Evolutionary conservation across 2,329 filamentous ascomycete genomes (phyloP).

Genomic region (Thelonectria rubi): DNA sequence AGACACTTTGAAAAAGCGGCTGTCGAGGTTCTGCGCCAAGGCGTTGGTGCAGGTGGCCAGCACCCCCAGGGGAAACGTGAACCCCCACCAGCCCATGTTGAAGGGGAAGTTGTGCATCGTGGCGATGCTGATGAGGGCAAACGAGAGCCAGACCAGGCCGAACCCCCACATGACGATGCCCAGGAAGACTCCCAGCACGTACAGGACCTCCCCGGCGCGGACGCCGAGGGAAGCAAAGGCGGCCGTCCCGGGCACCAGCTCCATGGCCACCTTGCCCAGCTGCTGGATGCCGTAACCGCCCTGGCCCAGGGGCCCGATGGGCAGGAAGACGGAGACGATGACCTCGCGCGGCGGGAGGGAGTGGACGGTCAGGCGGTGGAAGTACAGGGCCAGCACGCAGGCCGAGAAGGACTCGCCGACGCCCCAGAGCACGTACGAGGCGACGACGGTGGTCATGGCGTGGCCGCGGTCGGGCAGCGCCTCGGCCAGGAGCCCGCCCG

Average conservation of each 20-base stretch:
- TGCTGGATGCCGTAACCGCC: slow-evolving; percentile 68
- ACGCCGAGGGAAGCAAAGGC: slow-evolving; percentile 57
- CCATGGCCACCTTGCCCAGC: slow-evolving; percentile 58
- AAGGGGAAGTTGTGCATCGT: slow-evolving; percentile 54
- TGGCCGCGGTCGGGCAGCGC: slow-evolving; percentile 63
- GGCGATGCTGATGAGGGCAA: slow-evolving; percentile 53
- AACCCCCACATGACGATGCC: slow-evolving; percentile 57
- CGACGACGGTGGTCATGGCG: slow-evolving; percentile 69
- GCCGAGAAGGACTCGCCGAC: slow-evolving; percentile 67
- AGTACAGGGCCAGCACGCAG: slow-evolving; percentile 73
- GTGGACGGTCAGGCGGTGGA: slow-evolving; percentile 72
- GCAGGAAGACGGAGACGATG: slow-evolving; percentile 73
- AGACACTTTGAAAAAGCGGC: slow-evolving; percentile 54
- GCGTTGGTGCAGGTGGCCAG: slow-evolving; percentile 53
- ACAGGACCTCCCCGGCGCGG: slow-evolving; percentile 57
- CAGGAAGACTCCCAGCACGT: slow-evolving; percentile 62
- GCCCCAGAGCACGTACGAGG: slow-evolving; percentile 75
- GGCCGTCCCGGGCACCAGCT: slow-evolving; percentile 50
- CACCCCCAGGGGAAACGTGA: slow-evolving; percentile 58
- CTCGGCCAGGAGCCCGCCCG: slow-evolving; percentile 71
- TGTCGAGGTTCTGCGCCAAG: slow-evolving; percentile 53
- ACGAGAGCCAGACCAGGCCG: slow-evolving; percentile 54
- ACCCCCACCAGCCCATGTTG: slow-evolving; percentile 60
- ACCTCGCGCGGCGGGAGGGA: slow-evolving; percentile 72
- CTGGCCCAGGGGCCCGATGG: slow-evolving; percentile 72